Conservation (phyloP, 768 basidiomycete species). For the Agrocybe praecox region DNA sequence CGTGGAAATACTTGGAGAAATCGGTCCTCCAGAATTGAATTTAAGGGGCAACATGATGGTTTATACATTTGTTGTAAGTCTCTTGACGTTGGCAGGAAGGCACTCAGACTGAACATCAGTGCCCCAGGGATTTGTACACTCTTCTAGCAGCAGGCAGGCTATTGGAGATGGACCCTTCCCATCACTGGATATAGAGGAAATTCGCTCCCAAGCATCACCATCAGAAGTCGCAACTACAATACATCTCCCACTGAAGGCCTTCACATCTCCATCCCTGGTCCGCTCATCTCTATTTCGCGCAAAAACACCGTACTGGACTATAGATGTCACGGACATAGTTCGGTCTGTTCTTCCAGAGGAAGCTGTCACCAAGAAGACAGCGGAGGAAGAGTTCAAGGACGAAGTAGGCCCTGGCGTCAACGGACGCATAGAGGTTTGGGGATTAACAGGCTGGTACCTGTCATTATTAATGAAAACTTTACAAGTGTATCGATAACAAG, state of each 20-base stretch:
- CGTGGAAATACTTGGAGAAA: constrained; percentile 66
- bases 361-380: constrained; percentile 32
- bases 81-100: constrained; percentile 11
- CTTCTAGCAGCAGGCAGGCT: constrained; percentile 7
- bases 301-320: constrained; percentile 59
- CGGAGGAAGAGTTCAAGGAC: constrained; percentile 32
- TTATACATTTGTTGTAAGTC: constrained; percentile 77
- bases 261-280: constrained; percentile 50
- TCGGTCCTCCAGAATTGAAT: constrained; percentile 64
- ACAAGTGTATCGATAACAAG: constrained; percentile 41
- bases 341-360: constrained; percentile 20
- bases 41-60: constrained; percentile 61
- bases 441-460: constrained; percentile 84
- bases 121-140: constrained; percentile 31
- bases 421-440: constrained; percentile 74
- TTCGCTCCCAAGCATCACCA: constrained; percentile 49
- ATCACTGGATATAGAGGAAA: constrained; percentile 54
- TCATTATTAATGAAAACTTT: constrained; percentile 60
- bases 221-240: constrained; percentile 72
- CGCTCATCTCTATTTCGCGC: constrained; percentile 59
- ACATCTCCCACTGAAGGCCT: constrained; percentile 64
- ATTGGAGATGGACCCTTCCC: constrained; percentile 50
- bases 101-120: constrained; percentile 3
- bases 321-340: constrained; percentile 68
- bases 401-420: constrained; percentile 44